Evolutionary conservation across 768 basidiomycete species (phyloP), one percentile per base, ranked within the genome.

Genomic region (Psilocybe sp.): DNA sequence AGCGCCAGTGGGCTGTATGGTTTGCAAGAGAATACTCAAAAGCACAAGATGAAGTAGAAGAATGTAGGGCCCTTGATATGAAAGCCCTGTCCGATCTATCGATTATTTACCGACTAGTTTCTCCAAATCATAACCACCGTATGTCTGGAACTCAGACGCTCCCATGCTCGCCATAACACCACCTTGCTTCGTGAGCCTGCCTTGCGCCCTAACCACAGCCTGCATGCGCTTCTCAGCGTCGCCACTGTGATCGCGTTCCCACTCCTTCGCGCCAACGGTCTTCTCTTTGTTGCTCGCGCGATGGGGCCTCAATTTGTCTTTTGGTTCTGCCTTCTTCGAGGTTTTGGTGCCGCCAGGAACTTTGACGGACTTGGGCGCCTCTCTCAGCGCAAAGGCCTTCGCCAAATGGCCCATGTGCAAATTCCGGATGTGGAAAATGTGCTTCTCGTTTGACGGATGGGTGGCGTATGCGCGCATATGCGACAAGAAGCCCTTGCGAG

Each of bases 381-480:
- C 93, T 28, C 93, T 87, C 55, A 95, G 74, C 1, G 89, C 90
- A 60, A 96, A 96, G 1, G 92, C 82, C 67, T 96, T 95, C 13
- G 94, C 92, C 40, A 92, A 69, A 72, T 99, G 97, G 1, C 97
- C 97, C 39, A 97, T 79, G 63, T 99, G 97, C 8, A 98, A 77
- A 63, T 96, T 83, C 13, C 89, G 88, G 51, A 98, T 85, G 67
- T 98, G 95, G 75, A 99, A 99, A 46, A 98, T 91, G 56, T 92
- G 85, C 62, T 98, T 99, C 67, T 98, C 97, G 52, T 86, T 84
- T 13, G 89, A 80, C 0, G 97, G 95, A 69, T 99, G 97, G 0
- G 97, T 99, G 28, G 97, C 88, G 67, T 98, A 99, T 0, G 97
- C 97, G 47, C 96, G 82, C 74, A 98, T 84, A 66, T 96, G 93